Base-by-base conservation (phyloP, 257 asterid species). In the Fraxinus pennsylvanica region DNA sequence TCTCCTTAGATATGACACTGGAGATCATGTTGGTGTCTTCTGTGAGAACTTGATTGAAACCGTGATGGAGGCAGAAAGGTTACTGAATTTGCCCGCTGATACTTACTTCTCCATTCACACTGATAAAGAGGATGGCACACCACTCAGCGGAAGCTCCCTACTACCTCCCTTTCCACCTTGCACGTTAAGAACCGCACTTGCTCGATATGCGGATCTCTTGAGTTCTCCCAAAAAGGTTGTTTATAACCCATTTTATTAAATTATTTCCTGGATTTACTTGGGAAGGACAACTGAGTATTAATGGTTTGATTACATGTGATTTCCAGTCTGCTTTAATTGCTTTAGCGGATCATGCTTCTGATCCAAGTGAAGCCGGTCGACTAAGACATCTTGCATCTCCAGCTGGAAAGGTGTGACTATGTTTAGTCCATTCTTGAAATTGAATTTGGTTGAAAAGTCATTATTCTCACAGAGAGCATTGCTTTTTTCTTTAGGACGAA, bases 11-110 rank as follows among this genome's bases (percentile, higher is more conserved):
- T 96, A 96, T 69, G 98, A 92, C 85, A 96, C 99, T 0, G 99
- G 99, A 36, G 99, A 96, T 75, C 99, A 96, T 75, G 96, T 96
- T 22, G 99, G 98, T 76, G 97, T 96, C 59, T 89, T 74, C 91
- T 91, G 95, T 82, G 99, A 96, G 80, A 96, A 96, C 83, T 76
- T 86, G 81, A 47, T 87, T 73, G 98, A 93, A 86, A 88, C 87
- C 3, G 99, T 96, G 35, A 96, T 88, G 85, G 98, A 96, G 85
- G 98, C 99, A 29, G 99, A 91, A 79, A 86, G 90, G 77, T 74
- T 96, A 71, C 86, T 96, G 50, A 84, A 84, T 75, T n/a, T 91
- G 76, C 82, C 97, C 12, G 92, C 96, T 8, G 89, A 92, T 35
- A 91, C 97, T 17, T 93, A 84, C 82, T 96, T 96, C 85, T 93